Evolutionary conservation across 148 eudicot genomes (phyloP).

Genomic region (Camellia sinensis): DNA sequence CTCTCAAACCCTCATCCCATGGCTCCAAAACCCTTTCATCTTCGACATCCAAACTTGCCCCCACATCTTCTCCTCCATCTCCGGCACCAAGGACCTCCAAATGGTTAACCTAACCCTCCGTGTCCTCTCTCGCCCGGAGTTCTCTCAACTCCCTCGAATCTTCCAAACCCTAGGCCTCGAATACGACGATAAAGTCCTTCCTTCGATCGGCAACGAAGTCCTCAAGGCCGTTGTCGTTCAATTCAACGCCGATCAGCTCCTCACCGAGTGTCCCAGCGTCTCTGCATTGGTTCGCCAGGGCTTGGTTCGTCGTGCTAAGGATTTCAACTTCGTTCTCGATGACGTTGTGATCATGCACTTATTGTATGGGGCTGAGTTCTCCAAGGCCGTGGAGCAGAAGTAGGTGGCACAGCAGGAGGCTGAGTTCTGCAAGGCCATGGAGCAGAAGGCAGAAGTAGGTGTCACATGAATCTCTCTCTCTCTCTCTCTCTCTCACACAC

Average conservation of each 20-base stretch:
- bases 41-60: too few species aligned
- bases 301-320: slow-evolving; percentile 68
- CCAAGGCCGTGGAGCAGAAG: too few species aligned
- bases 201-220: slow-evolving; percentile 86
- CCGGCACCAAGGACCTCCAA: too few species aligned
- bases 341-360: slow-evolving; percentile 91
- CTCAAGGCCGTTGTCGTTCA: slow-evolving; percentile 77
- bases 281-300: slow-evolving; percentile 78
- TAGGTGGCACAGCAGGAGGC: slow-evolving; percentile 99
- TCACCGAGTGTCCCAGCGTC: too few species aligned
- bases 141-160: slow-evolving; percentile 40
- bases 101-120: too few species aligned
- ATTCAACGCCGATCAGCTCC: too few species aligned
- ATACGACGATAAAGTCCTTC: slow-evolving; percentile 75
- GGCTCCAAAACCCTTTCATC: slow-evolving; percentile 78
- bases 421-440: too few species aligned
- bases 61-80: too few species aligned
- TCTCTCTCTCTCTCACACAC: too few species aligned
- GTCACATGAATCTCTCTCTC: too few species aligned
- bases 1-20: slow-evolving; percentile 63
- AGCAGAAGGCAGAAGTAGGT: too few species aligned
- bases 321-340: slow-evolving; percentile 77
- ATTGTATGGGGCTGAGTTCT: slow-evolving; percentile 85
- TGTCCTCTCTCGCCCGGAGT: slow-evolving; percentile 74
- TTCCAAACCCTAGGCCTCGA: slow-evolving; percentile 43